Base-by-base conservation (phyloP, 805 yeast species). In the Ogataea naganishii region DNA sequence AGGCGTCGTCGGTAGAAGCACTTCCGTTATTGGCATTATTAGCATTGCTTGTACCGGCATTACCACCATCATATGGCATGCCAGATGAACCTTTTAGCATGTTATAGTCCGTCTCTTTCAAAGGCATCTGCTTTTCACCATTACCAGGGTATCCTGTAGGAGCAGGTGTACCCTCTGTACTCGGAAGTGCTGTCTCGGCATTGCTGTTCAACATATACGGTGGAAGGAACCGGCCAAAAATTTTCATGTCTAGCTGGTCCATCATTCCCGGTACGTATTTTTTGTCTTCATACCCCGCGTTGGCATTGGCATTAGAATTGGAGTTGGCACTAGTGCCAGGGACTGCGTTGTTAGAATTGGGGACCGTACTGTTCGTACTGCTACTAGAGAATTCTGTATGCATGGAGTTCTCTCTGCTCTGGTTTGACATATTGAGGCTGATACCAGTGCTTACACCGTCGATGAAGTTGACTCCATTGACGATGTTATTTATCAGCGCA, bases 211-310 rank as follows among this genome's bases (percentile, higher is more conserved):
- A 62, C 94, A 83, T 83, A 48, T 81, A 83, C 3, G 94, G 92
- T 3, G 95, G 95, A 28, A 83, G 49, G 39, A 80, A 77, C 23
- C 82, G 60, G 1, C 95, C 96, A 60, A 85, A 85, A 13, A 85
- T 66, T 46, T 83, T 88, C 46, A 83, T 73, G 49, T 85, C 96
- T 27, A 85, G 55, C 40, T 79, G 81, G 50, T 85, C 95, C 64
- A 85, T 80, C 24, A 82, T 78, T 4, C 94, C 92, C 2, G 92
- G 84, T 37, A 81, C 66, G 43, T 82, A 81, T 31, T 59, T 54
- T 13, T 8, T 4, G 16, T 7, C n/a, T 17, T 25, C 21, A 17
- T 25, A 25, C 5, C 7, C 11, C 8, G 18, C 11, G 8, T 10
- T 16, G 11, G n/a, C 12, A 25, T 13, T 17, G 13, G 9, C 7